phyloP scores from a whole-genome alignment of 2,329 filamentous ascomycete species.

The Arthrobotrys iridis region DNA sequence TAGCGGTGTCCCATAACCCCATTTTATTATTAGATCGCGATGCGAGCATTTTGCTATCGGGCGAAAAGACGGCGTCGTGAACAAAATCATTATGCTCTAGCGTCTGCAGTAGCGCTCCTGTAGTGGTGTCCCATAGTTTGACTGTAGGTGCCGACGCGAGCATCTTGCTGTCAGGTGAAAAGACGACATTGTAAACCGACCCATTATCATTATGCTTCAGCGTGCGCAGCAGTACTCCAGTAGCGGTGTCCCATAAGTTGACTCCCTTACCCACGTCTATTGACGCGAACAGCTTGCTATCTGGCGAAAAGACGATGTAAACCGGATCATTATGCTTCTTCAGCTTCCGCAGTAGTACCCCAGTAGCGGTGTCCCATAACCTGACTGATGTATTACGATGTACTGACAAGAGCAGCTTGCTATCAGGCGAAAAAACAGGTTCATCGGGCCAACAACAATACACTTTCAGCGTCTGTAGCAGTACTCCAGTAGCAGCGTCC shows the following conservation, averaged over 20 bases:
- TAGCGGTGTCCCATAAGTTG: slow-evolving; percentile 68
- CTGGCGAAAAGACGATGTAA: background rate
- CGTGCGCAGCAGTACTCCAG: background rate
- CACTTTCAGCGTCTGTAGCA: background rate
- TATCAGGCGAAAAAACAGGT: background rate
- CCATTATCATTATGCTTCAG: no score
- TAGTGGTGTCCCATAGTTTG: background rate
- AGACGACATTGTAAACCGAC: no score
- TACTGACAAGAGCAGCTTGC: no score
- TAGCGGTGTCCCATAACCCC: no score
- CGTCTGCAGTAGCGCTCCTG: background rate
- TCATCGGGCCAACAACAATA: background rate
- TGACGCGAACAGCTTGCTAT: background rate
- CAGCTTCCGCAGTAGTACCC: background rate
- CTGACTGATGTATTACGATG: background rate
- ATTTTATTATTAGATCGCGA: background rate
- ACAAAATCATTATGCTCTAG: background rate
- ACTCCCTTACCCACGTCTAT: background rate
- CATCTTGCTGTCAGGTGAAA: background rate
- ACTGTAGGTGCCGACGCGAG: background rate
- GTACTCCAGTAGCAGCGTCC: background rate
- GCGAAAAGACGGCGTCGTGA: background rate
- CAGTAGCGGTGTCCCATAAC: background rate
- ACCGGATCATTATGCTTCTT: background rate
- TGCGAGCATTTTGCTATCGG: background rate